phyloP scores from a whole-genome alignment of 805 yeast genomes.

The Monosporozyma aerobia region DNA sequence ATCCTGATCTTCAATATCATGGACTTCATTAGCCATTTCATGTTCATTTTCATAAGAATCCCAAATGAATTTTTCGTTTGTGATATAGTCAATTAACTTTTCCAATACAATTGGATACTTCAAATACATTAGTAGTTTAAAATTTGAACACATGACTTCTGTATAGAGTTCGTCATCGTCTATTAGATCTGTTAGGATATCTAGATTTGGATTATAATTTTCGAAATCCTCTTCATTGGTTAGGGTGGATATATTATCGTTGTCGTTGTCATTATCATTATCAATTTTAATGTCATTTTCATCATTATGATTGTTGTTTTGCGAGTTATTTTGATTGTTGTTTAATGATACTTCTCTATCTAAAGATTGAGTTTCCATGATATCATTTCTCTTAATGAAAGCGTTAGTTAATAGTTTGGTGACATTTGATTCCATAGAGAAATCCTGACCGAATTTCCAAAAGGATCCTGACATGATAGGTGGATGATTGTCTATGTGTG shows the following conservation, averaged over 20 bases:
- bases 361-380: not conserved
- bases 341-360: not conserved
- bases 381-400: slow-evolving; percentile 15
- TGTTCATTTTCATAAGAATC: slow-evolving; percentile 9
- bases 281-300: too few relatives aligned
- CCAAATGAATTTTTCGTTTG: slow-evolving; percentile 32
- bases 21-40: not conserved
- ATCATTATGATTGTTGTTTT: slow-evolving; percentile 9
- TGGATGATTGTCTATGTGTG: not conserved
- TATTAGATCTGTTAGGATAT: slow-evolving; percentile 45
- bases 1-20: not conserved
- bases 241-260: slow-evolving; percentile 19
- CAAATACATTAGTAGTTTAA: slow-evolving; percentile 66
- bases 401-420: slow-evolving; percentile 37
- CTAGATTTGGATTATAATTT: slow-evolving; percentile 33
- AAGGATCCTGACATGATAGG: slow-evolving; percentile 36
- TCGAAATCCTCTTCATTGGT: slow-evolving; percentile 28
- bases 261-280: too few relatives aligned
- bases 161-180: slow-evolving; percentile 69
- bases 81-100: slow-evolving; percentile 59
- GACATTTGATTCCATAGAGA: slow-evolving; percentile 44
- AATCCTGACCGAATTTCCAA: slow-evolving; percentile 54
- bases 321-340: not conserved
- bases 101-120: slow-evolving; percentile 69
- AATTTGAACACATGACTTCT: slow-evolving; percentile 61